These are phyloP conservation scores for Nepenthes gracilis DNA, from an alignment of 148 eudicot genomes.

Conservation along the genomic window DNA sequence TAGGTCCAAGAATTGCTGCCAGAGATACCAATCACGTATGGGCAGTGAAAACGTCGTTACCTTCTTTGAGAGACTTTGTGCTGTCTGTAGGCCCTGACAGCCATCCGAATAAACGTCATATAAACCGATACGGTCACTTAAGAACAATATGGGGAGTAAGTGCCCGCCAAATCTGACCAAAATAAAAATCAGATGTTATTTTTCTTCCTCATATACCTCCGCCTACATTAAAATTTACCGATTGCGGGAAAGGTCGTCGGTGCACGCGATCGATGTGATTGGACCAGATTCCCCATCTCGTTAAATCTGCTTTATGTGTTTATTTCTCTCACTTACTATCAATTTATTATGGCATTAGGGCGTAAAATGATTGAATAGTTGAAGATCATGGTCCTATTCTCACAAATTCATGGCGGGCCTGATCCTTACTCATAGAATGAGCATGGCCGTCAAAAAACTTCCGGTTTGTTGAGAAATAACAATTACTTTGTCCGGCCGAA, in stretches of 20 bases:
- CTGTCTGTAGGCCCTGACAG: slow-evolving; percentile 24
- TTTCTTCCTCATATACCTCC: slow-evolving; percentile 20
- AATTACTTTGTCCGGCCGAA: too few species aligned
- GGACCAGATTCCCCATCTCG: slow-evolving; percentile 48
- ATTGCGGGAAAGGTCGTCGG: slow-evolving; percentile 23
- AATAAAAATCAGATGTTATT: too few species aligned
- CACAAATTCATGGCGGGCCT: too few species aligned
- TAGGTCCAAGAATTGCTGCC: background rate
- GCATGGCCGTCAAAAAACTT: too few species aligned
- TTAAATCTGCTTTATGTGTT: slow-evolving; percentile 32
- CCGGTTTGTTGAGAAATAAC: too few species aligned
- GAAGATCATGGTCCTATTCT: background rate
- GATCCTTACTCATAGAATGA: too few species aligned
- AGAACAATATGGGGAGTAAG: too few species aligned
- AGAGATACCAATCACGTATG: too few species aligned
- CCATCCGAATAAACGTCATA: slow-evolving; percentile 40
- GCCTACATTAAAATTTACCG: slow-evolving; percentile 23
- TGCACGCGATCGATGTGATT: slow-evolving; percentile 51
- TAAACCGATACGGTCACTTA: too few species aligned
- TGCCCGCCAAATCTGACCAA: too few species aligned
- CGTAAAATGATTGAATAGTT: too few species aligned
- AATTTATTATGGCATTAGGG: background rate
- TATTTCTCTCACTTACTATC: background rate
- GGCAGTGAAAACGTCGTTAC: too few species aligned
- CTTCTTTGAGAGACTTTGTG: slow-evolving; percentile 13